Conservation (phyloP, 306 rosid genomes). For the Hippophae gyantsensis region DNA sequence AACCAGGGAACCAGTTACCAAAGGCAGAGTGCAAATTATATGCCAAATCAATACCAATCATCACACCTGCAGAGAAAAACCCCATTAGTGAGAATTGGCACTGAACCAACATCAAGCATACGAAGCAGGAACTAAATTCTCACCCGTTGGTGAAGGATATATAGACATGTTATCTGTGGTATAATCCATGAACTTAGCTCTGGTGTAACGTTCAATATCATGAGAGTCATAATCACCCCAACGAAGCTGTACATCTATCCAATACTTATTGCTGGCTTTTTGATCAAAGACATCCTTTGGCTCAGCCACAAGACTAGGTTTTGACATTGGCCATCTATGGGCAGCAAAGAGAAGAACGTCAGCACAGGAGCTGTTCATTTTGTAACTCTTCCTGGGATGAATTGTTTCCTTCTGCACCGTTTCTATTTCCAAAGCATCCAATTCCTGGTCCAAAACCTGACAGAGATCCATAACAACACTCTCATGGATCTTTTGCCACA, state of each 20-base stretch:
- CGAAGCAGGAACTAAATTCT: slow-evolving; percentile 1
- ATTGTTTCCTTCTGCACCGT: slow-evolving; percentile 98
- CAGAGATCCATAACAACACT: slow-evolving; percentile 99
- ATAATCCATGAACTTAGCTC: slow-evolving; percentile 98
- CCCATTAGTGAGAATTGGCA: background rate
- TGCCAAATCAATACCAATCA: slow-evolving; percentile 97
- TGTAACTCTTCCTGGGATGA: slow-evolving; percentile 97
- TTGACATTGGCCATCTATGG: slow-evolving; percentile 99
- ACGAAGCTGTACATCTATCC: slow-evolving; percentile 96
- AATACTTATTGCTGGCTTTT: slow-evolving; percentile 94
- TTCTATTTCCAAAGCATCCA: slow-evolving; percentile 97
- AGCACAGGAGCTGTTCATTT: slow-evolving; percentile 99
- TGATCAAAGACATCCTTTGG: slow-evolving; percentile 98
- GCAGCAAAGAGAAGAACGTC: slow-evolving; percentile 97
- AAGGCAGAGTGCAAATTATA: slow-evolving; percentile 97
- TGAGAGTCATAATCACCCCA: slow-evolving; percentile 99
- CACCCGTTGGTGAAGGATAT: slow-evolving; percentile 97
- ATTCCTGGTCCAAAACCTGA: slow-evolving; percentile 97
- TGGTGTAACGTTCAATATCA: slow-evolving; percentile 93
- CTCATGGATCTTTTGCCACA: slow-evolving; percentile 99
- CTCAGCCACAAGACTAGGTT: slow-evolving; percentile 98
- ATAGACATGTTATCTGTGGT: slow-evolving; percentile 98
- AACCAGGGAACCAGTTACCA: slow-evolving; percentile 99
- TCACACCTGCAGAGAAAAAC: slow-evolving; percentile 58
- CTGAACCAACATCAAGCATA: background rate